Evolutionary conservation across 148 eudicot genomes (phyloP).

Genomic region (Nepenthes gracilis): DNA sequence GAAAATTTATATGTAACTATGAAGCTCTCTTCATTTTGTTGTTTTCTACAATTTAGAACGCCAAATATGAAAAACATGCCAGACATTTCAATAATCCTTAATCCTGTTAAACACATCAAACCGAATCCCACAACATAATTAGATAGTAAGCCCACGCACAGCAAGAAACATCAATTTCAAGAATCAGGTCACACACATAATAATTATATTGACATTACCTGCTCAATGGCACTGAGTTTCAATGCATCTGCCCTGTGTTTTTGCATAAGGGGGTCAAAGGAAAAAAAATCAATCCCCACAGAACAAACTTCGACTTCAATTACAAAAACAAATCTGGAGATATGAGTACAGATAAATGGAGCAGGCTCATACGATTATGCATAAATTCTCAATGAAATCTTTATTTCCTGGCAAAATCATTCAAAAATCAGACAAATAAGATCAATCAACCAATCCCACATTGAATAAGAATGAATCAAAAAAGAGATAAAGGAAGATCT

Average conservation of each 20-base stretch:
- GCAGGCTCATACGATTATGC: constrained; percentile 45
- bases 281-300: constrained; percentile 1
- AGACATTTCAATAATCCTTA: too few species aligned
- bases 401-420: constrained; percentile 25
- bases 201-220: constrained; percentile 27
- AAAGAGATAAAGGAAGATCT: too few species aligned
- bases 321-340: not conserved
- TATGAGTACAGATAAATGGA: not conserved
- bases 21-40: too few species aligned
- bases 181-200: too few species aligned
- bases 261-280: constrained; percentile 24
- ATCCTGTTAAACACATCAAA: constrained; percentile 26
- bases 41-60: too few species aligned
- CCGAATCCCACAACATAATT: not conserved
- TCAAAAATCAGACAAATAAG: not conserved
- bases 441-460: too few species aligned
- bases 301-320: not conserved
- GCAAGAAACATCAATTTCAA: too few species aligned
- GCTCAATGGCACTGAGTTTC: constrained; percentile 33
- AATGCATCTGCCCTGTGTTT: constrained; percentile 42
- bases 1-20: too few species aligned
- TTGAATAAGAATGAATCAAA: too few species aligned
- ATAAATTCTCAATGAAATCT: constrained; percentile 49
- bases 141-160: constrained; percentile 8
- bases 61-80: too few species aligned